phyloP scores from a whole-genome alignment of 2,329 filamentous ascomycete species.

The Cladosporium sp. region DNA sequence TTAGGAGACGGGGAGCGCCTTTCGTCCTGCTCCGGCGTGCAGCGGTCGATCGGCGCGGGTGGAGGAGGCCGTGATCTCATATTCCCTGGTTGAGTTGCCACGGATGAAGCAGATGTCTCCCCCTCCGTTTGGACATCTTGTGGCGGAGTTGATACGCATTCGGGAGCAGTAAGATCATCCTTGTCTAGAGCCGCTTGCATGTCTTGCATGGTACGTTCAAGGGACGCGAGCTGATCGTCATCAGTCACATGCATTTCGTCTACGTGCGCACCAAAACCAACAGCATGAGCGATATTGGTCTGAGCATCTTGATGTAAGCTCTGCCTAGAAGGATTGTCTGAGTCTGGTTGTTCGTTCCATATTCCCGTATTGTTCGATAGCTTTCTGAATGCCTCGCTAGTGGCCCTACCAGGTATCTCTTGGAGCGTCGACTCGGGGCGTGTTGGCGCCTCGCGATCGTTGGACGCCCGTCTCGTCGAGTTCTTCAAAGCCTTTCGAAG shows the following conservation, averaged over 20 bases:
- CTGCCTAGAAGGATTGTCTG: background rate
- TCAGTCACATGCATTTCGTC: too few species aligned
- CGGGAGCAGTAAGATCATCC: too few species aligned
- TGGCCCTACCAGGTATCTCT: background rate
- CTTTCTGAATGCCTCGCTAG: background rate
- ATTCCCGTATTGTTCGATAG: background rate
- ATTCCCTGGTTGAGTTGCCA: too few species aligned
- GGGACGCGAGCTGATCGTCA: too few species aligned
- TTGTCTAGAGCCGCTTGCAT: too few species aligned
- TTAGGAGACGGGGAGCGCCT: background rate
- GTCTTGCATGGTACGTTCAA: too few species aligned
- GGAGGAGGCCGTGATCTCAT: too few species aligned
- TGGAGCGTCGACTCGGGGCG: background rate
- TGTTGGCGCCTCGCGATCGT: background rate
- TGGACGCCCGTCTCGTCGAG: constrained; percentile 9
- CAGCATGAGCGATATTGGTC: background rate
- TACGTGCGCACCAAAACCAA: too few species aligned
- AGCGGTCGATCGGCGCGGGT: too few species aligned
- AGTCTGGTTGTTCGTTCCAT: background rate
- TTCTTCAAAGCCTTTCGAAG: constrained; percentile 15
- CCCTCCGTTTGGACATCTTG: background rate
- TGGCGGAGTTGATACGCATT: background rate
- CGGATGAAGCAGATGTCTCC: background rate
- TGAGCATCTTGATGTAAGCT: background rate
- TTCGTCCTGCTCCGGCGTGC: background rate